Evolutionary conservation across 441 rosid genomes (phyloP), one percentile per base, ranked within the genome.

Genomic region (Metrosideros polymorpha): DNA sequence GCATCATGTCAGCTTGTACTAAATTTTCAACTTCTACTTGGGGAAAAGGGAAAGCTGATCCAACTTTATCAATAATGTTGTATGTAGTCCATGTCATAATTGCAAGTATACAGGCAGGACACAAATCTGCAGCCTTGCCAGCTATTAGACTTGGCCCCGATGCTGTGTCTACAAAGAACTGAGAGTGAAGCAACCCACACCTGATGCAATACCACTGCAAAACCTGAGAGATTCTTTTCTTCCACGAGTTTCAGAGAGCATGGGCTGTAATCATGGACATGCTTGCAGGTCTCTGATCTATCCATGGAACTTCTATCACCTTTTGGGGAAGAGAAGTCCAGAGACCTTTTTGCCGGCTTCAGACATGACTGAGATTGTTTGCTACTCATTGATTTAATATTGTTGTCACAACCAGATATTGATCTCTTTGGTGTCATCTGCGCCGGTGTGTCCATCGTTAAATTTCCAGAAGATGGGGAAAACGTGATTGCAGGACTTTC

Each of bases 321-420:
- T 77, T 90, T 90, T 82, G 85, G 47, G 15, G 45, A 85, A 66
- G 92, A 89, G 86, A 92, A 93, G 85, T 91, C 63, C 24, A 93
- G 87, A 42, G 89, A 85, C 89, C 94, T 89, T 89, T 93, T 93
- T 42, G 93, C 91, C 75, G 93, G 87, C 85, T 84, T 91, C 85
- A 29, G 55, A 82, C 85, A 45, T 47, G 91, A 83, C 49, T 59
- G 29, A 83, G 55, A 85, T 56, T 84, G 85, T 66, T 85, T 85
- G 51, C 57, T 82, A 50, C 83, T 49, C 29, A 19, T 63, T 10
- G 56, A 57, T 56, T 84, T 89, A 39, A 42, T 87, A 85, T 88
- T 77, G 25, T 86, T 87, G 49, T 92, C 91, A 86, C 85, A 86
- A 55, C 83, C 59, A 51, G 92, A 82, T 25, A 89, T 86, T 82